Evolutionary conservation across 2,329 filamentous ascomycete genomes (phyloP).

Genomic region (Alternaria sp.): DNA sequence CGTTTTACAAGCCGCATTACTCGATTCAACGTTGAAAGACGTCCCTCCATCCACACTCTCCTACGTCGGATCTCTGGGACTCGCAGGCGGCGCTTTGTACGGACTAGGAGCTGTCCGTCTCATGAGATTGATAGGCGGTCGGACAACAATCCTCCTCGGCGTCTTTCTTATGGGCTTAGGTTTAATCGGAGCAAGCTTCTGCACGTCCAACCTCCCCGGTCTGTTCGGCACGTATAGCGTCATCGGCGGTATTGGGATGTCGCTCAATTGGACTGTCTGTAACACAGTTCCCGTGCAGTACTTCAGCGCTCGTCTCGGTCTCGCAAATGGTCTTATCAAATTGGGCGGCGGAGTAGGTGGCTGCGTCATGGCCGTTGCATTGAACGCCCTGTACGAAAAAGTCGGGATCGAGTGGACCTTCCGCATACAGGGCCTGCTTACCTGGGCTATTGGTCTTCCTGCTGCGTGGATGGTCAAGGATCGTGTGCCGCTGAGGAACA

Average conservation of each 20-base stretch:
- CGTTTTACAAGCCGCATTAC: constrained; percentile 64
- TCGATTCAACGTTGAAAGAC: constrained; percentile 55
- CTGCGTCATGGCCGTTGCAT: constrained; percentile 33
- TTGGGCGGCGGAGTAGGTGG: constrained; percentile 37
- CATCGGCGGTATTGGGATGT: constrained; percentile 54
- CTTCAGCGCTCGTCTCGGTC: constrained; percentile 35
- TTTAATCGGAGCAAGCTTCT: constrained; percentile 57
- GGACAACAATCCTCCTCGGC: constrained; percentile 56
- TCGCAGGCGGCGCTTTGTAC: constrained; percentile 59
- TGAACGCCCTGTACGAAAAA: constrained; percentile 30
- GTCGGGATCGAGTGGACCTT: constrained; percentile 43
- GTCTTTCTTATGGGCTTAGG: constrained; percentile 59
- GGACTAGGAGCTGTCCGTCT: constrained; percentile 61
- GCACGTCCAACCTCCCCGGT: constrained; percentile 53
- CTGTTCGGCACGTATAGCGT: constrained; percentile 59
- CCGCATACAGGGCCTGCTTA: constrained; percentile 34
- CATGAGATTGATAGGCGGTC: constrained; percentile 58
- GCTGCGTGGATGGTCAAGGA: constrained; percentile 36
- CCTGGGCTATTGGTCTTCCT: constrained; percentile 31
- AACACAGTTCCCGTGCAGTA: constrained; percentile 38
- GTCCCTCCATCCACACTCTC: constrained; percentile 59
- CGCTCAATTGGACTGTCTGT: constrained; percentile 29
- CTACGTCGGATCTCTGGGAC: constrained; percentile 63
- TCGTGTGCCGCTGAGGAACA: constrained; percentile 24
- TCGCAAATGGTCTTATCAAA: constrained; percentile 41